Evolutionary conservation across 192 early-diverging fungal genomes (phyloP).

Genomic region (Allomyces arbusculus): DNA sequence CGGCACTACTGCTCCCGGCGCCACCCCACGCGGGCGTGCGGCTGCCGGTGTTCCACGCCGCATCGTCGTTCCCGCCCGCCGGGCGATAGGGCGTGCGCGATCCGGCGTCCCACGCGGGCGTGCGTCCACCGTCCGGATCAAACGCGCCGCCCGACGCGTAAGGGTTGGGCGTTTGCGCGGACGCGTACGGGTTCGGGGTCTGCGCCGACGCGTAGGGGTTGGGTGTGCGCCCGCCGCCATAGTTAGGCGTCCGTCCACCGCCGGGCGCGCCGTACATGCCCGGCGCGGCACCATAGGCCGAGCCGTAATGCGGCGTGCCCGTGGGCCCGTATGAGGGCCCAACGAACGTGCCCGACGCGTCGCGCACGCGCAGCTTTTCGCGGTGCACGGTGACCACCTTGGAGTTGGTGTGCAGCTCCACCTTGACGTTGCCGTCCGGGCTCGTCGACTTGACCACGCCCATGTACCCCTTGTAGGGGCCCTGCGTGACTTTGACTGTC

Average conservation of each 20-base stretch:
- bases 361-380: constrained; percentile 47
- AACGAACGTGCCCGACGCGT: constrained; percentile 27
- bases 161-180: constrained; percentile 8
- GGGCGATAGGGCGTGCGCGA: constrained; percentile 29
- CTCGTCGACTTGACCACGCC: constrained; percentile 82
- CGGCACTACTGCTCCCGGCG: constrained; percentile 24
- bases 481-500: constrained; percentile 64
- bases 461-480: constrained; percentile 91
- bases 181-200: constrained; percentile 1
- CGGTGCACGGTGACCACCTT: constrained; percentile 59
- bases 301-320: constrained; percentile 7
- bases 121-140: constrained; percentile 14
- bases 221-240: constrained; percentile 8
- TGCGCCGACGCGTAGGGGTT: neutral
- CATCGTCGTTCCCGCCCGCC: constrained; percentile 8
- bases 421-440: constrained; percentile 42
- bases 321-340: constrained; percentile 17
- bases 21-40: constrained; percentile 30
- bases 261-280: constrained; percentile 5
- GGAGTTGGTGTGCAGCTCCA: constrained; percentile 83
- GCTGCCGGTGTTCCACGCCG: constrained; percentile 37
- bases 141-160: constrained; percentile 6
- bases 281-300: constrained; percentile 14
- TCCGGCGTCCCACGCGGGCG: constrained; percentile 31
- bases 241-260: constrained; percentile 24